These are phyloP conservation scores for Xanthoceras sorbifolium DNA, from an alignment of 345 rosid species.

Conservation along the genomic window DNA sequence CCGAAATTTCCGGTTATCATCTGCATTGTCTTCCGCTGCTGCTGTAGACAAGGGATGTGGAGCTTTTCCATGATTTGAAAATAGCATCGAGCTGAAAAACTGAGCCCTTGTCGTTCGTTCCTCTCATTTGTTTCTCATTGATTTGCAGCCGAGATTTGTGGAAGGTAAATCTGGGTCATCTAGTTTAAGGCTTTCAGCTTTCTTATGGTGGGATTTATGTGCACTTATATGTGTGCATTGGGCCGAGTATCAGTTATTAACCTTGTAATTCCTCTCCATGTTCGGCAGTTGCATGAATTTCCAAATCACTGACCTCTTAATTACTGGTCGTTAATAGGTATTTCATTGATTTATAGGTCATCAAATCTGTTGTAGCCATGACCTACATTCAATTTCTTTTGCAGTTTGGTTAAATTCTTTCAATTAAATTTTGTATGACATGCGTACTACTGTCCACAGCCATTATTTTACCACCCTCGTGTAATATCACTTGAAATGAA, in stretches of 20 bases:
- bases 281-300: background rate
- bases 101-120: too few species aligned
- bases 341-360: background rate
- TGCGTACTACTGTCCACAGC: background rate
- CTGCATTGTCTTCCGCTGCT: background rate
- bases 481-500: background rate
- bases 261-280: background rate
- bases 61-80: background rate
- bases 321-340: background rate
- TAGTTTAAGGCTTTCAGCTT: background rate
- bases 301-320: background rate
- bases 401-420: background rate
- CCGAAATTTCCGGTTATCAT: background rate
- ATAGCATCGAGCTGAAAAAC: background rate
- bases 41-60: conserved; percentile 1
- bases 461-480: background rate
- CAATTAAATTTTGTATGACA: background rate
- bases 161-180: background rate
- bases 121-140: too few species aligned
- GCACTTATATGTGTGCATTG: background rate
- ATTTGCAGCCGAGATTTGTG: background rate
- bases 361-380: background rate
- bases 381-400: background rate
- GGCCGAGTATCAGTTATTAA: background rate
- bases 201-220: background rate